Conservation (phyloP, 495 filamentous ascomycete species). For the Penicillium chermesinum region DNA sequence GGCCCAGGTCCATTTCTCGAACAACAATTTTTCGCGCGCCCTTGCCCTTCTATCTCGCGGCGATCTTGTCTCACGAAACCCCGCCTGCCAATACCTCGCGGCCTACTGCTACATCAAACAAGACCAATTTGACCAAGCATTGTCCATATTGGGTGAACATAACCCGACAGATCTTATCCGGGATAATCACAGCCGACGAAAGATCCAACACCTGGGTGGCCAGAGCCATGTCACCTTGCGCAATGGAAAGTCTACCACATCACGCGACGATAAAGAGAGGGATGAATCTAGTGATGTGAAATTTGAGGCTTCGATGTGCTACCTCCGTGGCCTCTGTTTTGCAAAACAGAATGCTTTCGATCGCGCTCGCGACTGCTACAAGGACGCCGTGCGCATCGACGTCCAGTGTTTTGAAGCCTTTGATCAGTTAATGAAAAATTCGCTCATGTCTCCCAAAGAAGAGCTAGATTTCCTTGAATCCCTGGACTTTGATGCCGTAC, state of each 20-base stretch:
- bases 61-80: slow-evolving; percentile 72
- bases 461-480: slow-evolving; percentile 90
- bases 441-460: slow-evolving; percentile 94
- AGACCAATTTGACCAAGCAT: slow-evolving; percentile 79
- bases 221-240: slow-evolving; percentile 46
- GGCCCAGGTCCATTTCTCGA: slow-evolving; percentile 89
- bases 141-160: slow-evolving; percentile 83
- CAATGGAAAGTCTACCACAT: slow-evolving; percentile 38
- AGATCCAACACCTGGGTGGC: slow-evolving; percentile 48
- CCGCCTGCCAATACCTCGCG: slow-evolving; percentile 85
- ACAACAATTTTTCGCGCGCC: slow-evolving; percentile 88
- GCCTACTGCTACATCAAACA: slow-evolving; percentile 92
- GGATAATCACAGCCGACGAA: slow-evolving; percentile 60
- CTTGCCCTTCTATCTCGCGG: slow-evolving; percentile 78
- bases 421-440: slow-evolving; percentile 95
- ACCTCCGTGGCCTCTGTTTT: slow-evolving; percentile 86
- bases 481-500: slow-evolving; percentile 82
- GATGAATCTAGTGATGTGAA: slow-evolving; percentile 69
- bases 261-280: slow-evolving; percentile 57
- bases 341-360: slow-evolving; percentile 98
- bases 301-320: slow-evolving; percentile 97
- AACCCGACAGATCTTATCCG: slow-evolving; percentile 82
- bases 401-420: slow-evolving; percentile 98
- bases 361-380: slow-evolving; percentile 95
- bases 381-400: slow-evolving; percentile 92